Base-by-base conservation (phyloP, 768 basidiomycete species). In the Lentinula sp. region DNA sequence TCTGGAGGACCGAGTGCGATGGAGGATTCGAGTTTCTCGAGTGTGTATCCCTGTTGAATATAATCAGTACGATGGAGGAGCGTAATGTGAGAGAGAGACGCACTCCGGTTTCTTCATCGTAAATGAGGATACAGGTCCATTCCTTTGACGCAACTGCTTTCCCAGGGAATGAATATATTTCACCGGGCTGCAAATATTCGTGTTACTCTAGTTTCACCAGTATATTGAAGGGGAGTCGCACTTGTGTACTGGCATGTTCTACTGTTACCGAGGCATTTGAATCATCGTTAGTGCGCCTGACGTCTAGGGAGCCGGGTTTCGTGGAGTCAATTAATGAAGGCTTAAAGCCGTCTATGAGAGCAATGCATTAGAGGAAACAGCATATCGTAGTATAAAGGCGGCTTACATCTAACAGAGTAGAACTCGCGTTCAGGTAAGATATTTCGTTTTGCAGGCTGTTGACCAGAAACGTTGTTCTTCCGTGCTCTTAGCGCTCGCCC, bases 51-150 rank as follows among this genome's bases (percentile, higher is more conserved):
- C 89, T 91, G 65, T 52, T 37, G 55, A 63, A 70, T 28, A 18
- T 61, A 34, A 62, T 61, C 53, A 61, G 46, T 49, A 16, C 23
- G 13, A 42, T 37, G 10, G 10, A 18, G 28, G 39, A 60, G 53
- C 43, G 37, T 40, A 52, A 15, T 39, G 13, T 21, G 28, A 39
- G 23, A 53, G 55, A 40, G 42, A 53, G 23, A 74, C 84, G 69
- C 68, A 89, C 90, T 64, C 84, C 84, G 52, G 81, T 76, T 58
- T 84, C 87, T 67, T 89, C 88, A 69, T 93, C 90, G 66, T 86
- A 93, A 49, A 93, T 87, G 43, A 93, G 76, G 6, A 92, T 83
- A 64, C 91, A 93, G 55, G 91, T 88, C 65, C 79, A 78, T 50
- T 91, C 88, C 68, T 84, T 88, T 6, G 86, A 80, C 1, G 80